A percentile compares a stretch with the other conserved stretches of the same genome.
Conservation (phyloP, 306 rosid genomes). For the Vachellia collinsii region DNA sequence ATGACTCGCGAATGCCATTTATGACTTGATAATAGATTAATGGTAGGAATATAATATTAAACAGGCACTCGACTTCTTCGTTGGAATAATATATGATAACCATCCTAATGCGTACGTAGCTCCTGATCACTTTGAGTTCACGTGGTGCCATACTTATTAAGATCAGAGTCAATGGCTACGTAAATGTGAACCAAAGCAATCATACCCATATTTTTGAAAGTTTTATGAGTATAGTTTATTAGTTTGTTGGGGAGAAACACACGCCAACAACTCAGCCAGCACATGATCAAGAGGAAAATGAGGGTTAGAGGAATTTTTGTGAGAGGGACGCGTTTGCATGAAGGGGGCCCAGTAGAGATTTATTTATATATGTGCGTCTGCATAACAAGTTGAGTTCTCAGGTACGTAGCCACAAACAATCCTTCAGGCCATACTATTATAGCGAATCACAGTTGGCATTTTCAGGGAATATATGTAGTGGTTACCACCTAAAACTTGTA, state of each 20-base stretch:
- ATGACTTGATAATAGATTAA: neutral
- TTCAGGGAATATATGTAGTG: slow-evolving; percentile 29
- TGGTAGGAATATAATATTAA: neutral
- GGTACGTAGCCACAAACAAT: neutral
- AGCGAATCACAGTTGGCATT: slow-evolving; percentile 30
- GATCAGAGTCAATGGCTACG: neutral
- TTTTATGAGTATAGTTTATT: neutral
- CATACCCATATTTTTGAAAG: neutral
- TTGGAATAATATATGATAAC: neutral
- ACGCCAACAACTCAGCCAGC: slow-evolving; percentile 27
- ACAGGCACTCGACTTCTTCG: neutral
- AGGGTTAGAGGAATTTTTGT: slow-evolving; percentile 11
- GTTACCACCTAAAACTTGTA: slow-evolving; percentile 13
- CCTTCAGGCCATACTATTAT: neutral
- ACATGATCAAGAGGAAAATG: neutral
- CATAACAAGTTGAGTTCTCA: neutral
- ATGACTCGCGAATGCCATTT: neutral
- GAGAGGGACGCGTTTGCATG: slow-evolving; percentile 43
- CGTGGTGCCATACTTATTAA: neutral
- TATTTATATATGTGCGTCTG: neutral
- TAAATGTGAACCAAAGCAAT: slow-evolving; percentile 23
- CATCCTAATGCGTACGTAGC: neutral
- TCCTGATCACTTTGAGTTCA: neutral
- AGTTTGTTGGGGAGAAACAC: neutral
- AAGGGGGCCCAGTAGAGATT: neutral